Base-by-base conservation (phyloP, 352 stramenopile genomes). In the Globisporangium rhizosaccharum region DNA sequence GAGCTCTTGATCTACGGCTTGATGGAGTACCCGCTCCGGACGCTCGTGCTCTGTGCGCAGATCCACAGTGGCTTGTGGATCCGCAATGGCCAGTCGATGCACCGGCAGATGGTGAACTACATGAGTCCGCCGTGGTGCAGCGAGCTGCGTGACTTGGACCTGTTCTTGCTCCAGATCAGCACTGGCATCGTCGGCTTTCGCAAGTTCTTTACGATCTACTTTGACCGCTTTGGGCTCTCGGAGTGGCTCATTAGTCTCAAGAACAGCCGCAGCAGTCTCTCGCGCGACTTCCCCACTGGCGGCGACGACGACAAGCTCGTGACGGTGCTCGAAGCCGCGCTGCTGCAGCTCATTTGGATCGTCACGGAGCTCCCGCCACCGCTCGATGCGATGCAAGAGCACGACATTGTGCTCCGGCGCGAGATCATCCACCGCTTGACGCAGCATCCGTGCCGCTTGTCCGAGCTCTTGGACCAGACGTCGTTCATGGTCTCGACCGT, bases 361-460 rank as follows among this genome's bases (percentile, higher is more conserved):
- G 63, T 90, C 12, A 96, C 88, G 1, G 88, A 97, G 65, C 59
- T 96, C 5, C 88, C 84, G 9, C 75, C 79, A 3, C 77, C 82
- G 4, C 66, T 82, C 17, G 68, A 85, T 36, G 73, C 71, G 17
- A 87, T 91, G 54, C 68, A 90, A 42, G 65, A 77, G 37, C 65
- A 64, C 37, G 82, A 87, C 41, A 78, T 68, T 17, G 78, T 86
- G 36, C 72, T 97, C 39, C 81, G 87, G 10, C 75, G 90, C 20
- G 88, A 97, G 57, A 79, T 97, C 50, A 77, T 97, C 4, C 90
- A 97, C 67, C 73, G 83, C 1, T 57, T 97, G 26, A 80, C 77
- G 18, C 72, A 88, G 55, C 72, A 89, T 14, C 78, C 84, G n/a
- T 92, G 75, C 23, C 69, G 77, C 15, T 54, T 89, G 18, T 94